Evolutionary conservation across 441 rosid species (phyloP), one percentile per base, ranked within the genome.

Genomic region (Aquilaria agallochum): DNA sequence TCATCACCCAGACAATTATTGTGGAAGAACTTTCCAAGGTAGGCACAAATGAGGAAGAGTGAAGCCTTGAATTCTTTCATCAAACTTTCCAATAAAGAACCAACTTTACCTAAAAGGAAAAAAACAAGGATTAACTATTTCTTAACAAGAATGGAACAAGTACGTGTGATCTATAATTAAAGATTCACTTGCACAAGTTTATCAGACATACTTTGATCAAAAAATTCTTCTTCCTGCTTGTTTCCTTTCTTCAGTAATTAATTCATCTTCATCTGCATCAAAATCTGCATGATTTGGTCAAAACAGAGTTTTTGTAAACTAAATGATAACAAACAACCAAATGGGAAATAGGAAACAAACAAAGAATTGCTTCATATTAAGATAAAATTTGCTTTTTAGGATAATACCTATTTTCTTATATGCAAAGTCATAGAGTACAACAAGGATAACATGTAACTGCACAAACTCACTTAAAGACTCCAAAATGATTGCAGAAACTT

Each of bases 211-310:
- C 89, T 63, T 78, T 20, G 77, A 62, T 82, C 81, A 71, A 84
- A 84, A 68, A 84, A 76, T 70, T 84, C 89, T 76, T 84, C 89
- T 74, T 84, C 89, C 32, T 78, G 83, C 53, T 84, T 86, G 58
- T 81, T 84, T 74, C 81, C 89, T 67, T 84, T 86, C 68, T 68
- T 74, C 50, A 84, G 80, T 71, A 81, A 53, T 67, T 20, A 20
- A 20, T 20, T 84, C 89, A 0, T 80, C 64, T 70, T 84, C 89
- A 63, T 84, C 89, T 10, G 71, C 86, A 72, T 81, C 89, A 20
- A 20, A 20, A 20, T 20, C 20, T 20, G 20, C 20, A 20, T 20
- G 20, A 20, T 20, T 20, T 20, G 20, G 20, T 20, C 20, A 20
- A 20, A 20, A 20, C 1, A 20, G 20, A 20, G 20, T 20, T 20